A percentile compares a stretch with the other conserved stretches of the same genome.
Evolutionary conservation across 2,329 filamentous ascomycete genomes (phyloP).

Genomic region (Monilinia aucupariae): DNA sequence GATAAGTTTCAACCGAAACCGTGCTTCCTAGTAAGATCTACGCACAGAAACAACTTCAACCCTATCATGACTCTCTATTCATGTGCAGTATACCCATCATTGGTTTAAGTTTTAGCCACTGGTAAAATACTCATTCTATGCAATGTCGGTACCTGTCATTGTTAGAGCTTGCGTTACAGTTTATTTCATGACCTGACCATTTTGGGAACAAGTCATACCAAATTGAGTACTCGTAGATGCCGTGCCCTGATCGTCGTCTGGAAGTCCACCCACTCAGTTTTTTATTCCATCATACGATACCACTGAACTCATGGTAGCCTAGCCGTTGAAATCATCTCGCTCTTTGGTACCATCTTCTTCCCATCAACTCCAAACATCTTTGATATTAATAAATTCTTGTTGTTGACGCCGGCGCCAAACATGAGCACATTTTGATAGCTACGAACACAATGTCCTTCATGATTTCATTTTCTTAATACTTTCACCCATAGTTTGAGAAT

Average conservation of each 20-base stretch:
- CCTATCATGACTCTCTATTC: background rate
- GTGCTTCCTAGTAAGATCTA: background rate
- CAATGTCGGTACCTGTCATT: constrained; percentile 9
- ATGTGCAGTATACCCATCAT: background rate
- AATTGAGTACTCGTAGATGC: constrained; percentile 12
- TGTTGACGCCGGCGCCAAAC: constrained; percentile 25
- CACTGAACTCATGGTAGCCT: constrained; percentile 8
- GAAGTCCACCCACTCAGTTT: constrained; percentile 1
- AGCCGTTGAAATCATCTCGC: background rate
- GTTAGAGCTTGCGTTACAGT: constrained; percentile 18
- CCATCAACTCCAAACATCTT: constrained; percentile 17
- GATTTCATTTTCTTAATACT: constrained; percentile 26
- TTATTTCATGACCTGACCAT: background rate
- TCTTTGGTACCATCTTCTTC: background rate
- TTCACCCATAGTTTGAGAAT: constrained; percentile 34
- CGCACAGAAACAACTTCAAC: constrained; percentile 2
- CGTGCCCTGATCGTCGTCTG: constrained; percentile 21
- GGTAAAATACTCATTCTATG: background rate
- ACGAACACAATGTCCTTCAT: constrained; percentile 27
- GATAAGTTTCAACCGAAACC: constrained; percentile 18
- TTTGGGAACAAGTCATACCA: constrained; percentile 10
- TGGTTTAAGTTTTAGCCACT: background rate
- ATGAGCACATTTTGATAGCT: constrained; percentile 26
- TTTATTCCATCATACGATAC: background rate
- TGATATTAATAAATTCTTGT: constrained; percentile 19